These are phyloP conservation scores for Phytopythium vexans DNA, from an alignment of 352 stramenopile species.

Conservation along the genomic window DNA sequence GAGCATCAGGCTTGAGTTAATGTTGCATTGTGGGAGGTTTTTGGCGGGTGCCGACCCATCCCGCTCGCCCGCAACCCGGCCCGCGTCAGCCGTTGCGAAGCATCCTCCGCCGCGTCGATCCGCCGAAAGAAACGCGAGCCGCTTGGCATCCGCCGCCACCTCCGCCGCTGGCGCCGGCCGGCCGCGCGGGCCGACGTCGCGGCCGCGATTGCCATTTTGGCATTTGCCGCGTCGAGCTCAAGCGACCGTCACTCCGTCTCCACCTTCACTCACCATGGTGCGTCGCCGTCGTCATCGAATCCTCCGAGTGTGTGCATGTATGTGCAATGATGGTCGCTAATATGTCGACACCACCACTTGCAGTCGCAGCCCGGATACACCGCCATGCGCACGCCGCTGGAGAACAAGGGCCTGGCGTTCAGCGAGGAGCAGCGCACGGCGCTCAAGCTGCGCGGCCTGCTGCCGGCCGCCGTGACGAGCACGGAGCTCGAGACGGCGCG, in stretches of 20 bases:
- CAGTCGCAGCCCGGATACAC: constrained; percentile 36
- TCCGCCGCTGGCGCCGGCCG: background rate
- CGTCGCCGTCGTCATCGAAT: background rate
- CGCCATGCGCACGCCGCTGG: constrained; percentile 80
- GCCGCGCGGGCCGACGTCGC: background rate
- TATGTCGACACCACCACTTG: background rate
- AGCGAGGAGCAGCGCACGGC: constrained; percentile 84
- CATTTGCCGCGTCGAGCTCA: constrained; percentile 18
- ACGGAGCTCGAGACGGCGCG: constrained; percentile 88
- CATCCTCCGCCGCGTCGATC: background rate
- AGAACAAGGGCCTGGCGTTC: constrained; percentile 95
- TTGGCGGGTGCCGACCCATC: too few species aligned
- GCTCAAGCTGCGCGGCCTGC: constrained; percentile 87
- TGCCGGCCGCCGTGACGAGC: constrained; percentile 82
- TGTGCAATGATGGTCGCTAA: background rate
- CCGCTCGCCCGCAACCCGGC: too few species aligned
- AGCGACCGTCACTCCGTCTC: background rate
- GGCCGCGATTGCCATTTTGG: constrained; percentile 13
- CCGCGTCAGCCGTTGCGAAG: background rate
- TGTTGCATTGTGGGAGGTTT: too few species aligned
- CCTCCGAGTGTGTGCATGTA: background rate
- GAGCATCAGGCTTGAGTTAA: too few species aligned
- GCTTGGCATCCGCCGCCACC: background rate
- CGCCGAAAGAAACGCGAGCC: too few species aligned
- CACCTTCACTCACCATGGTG: constrained; percentile 3